These are phyloP conservation scores for Irpex lacteus DNA, from an alignment of 1,284 basidiomycete species.

Conservation along the genomic window DNA sequence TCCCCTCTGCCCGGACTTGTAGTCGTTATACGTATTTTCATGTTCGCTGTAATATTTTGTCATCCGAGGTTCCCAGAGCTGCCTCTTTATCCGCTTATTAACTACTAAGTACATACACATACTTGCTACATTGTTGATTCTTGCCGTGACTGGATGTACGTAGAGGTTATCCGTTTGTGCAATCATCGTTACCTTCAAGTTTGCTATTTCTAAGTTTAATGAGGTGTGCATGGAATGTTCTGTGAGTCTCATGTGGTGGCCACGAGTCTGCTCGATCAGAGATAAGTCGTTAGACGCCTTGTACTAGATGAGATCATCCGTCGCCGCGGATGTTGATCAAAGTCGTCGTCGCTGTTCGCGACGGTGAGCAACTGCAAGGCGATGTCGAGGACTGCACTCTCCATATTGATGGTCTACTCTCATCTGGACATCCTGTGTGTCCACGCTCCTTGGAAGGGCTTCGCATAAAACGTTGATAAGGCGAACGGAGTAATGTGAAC, in stretches of 20 bases:
- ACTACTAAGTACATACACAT: no score
- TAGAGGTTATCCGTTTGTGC: no score
- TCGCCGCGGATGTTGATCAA: not conserved
- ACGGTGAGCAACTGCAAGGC: not conserved
- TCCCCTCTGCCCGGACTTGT: not conserved
- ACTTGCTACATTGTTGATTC: not conserved
- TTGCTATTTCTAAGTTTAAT: not conserved
- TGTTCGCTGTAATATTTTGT: slow-evolving; percentile 1
- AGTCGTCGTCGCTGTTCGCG: not conserved
- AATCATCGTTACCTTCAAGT: not conserved
- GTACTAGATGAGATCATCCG: not conserved
- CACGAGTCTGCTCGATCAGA: not conserved
- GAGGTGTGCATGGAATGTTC: no score
- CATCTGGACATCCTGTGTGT: not conserved
- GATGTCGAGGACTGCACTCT: not conserved
- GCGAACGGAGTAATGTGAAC: not conserved
- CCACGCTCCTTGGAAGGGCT: no score
- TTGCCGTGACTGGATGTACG: not conserved
- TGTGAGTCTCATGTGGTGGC: not conserved
- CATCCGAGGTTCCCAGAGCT: not conserved
- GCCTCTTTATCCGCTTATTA: no score
- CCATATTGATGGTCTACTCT: not conserved
- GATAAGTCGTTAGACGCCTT: not conserved
- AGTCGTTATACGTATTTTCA: slow-evolving; percentile 2
- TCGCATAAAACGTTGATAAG: not conserved